A percentile compares a stretch with the other conserved stretches of the same genome.
Evolutionary conservation across 805 yeast species (phyloP).

Genomic region (Kluyveromyces aestuarii): DNA sequence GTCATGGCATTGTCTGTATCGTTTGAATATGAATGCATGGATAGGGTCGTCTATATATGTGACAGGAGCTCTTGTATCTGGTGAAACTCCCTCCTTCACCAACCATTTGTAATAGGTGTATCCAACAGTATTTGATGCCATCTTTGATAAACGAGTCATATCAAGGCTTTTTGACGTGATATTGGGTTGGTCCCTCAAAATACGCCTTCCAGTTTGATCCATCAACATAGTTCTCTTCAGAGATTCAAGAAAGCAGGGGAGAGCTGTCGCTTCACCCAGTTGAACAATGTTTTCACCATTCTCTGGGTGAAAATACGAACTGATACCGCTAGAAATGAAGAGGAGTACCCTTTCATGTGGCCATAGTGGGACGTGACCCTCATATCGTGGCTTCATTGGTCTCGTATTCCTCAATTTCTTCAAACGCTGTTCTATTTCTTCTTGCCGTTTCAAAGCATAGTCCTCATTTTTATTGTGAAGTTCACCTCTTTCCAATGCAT

Average conservation of each 20-base stretch:
- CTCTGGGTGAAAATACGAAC: constrained; percentile 71
- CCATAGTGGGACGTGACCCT: constrained; percentile 73
- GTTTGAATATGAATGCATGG: constrained; percentile 82
- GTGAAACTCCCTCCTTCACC: constrained; percentile 78
- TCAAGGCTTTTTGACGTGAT: constrained; percentile 67
- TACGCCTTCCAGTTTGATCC: constrained; percentile 67
- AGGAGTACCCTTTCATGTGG: constrained; percentile 52
- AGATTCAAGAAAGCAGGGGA: constrained; percentile 51
- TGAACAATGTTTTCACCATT: constrained; percentile 68
- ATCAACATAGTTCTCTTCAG: constrained; percentile 67
- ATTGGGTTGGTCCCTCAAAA: constrained; percentile 72
- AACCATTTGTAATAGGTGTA: constrained; percentile 74
- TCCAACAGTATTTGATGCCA: constrained; percentile 71
- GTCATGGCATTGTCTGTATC: constrained; percentile 95
- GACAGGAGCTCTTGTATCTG: constrained; percentile 88
- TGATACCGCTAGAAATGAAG: constrained; percentile 65
- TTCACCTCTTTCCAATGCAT: constrained; percentile 39
- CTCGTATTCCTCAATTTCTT: constrained; percentile 18
- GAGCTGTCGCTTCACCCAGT: constrained; percentile 85
- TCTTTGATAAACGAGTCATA: constrained; percentile 44
- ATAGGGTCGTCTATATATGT: constrained; percentile 82
- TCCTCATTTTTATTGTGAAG: constrained; percentile 23
- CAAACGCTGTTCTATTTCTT: constrained; percentile 21
- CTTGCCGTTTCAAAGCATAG: constrained; percentile 31
- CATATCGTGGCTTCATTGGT: constrained; percentile 37